Evolutionary conservation across 2,329 filamentous ascomycete species (phyloP).

Genomic region (Calonectria leucothoes): DNA sequence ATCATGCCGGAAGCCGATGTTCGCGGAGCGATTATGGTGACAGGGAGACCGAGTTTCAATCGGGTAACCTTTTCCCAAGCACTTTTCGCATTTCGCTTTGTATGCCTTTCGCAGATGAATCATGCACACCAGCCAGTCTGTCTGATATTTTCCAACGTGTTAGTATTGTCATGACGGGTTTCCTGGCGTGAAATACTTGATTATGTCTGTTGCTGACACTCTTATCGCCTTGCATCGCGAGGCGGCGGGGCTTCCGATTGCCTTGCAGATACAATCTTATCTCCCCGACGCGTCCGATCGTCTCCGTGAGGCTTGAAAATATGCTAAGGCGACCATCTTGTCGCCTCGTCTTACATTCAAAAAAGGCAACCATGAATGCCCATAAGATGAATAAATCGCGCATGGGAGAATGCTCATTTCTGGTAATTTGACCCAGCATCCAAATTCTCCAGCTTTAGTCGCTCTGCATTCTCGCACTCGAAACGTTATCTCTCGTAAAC

Average conservation of each 20-base stretch:
- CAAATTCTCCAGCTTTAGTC: no score
- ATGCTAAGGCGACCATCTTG: no score
- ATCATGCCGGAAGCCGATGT: neutral
- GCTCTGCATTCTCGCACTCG: no score
- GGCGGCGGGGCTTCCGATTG: neutral
- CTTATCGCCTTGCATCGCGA: constrained; percentile 4
- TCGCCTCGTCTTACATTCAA: no score
- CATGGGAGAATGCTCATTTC: no score
- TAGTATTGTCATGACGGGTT: neutral
- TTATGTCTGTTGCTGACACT: neutral
- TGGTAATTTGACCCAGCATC: no score
- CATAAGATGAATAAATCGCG: no score
- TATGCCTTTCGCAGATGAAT: neutral
- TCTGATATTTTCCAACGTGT: neutral
- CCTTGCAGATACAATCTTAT: neutral
- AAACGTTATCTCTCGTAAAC: no score
- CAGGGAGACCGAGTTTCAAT: neutral
- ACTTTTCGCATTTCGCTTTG: neutral
- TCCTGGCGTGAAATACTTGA: neutral
- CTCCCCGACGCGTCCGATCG: neutral
- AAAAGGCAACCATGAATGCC: no score
- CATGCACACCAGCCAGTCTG: neutral
- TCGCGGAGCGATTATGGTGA: neutral
- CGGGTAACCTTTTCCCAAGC: neutral
- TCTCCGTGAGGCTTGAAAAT: no score